Percentiles rank a stretch among this genome's conserved stretches.
Conservation (phyloP, 805 yeast species). For the Wickerhamomyces bisporus region DNA sequence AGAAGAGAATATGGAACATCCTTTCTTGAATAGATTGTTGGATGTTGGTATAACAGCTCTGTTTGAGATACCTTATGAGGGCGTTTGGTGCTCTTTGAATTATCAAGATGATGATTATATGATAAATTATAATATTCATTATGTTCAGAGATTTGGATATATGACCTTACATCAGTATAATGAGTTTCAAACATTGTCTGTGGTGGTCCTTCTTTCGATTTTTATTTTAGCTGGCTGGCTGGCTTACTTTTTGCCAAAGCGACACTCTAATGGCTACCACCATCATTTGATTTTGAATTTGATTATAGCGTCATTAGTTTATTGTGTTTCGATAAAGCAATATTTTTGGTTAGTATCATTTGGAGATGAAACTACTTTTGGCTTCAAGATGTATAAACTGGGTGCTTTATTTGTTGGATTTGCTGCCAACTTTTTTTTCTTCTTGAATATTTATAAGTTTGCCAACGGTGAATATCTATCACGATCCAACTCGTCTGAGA, state of each 20-base stretch:
- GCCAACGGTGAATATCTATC: no score
- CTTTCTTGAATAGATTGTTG: neutral
- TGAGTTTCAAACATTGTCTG: neutral
- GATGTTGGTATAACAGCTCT: neutral
- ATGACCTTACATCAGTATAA: slow-evolving; percentile 1
- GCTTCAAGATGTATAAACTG: no score
- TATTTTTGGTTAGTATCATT: neutral
- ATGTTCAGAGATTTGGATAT: slow-evolving; percentile 6
- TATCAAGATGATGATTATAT: slow-evolving; percentile 8
- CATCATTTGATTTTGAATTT: no score
- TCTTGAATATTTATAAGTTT: no score
- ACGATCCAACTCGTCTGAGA: no score
- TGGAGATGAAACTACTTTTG: no score
- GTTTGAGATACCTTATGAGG: slow-evolving; percentile 2
- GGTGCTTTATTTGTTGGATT: no score
- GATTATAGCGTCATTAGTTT: neutral
- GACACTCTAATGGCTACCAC: no score
- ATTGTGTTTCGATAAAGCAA: neutral
- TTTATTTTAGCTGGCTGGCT: no score
- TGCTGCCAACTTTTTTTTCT: no score
- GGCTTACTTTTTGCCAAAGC: no score
- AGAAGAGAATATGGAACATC: neutral
- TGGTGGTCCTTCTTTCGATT: neutral
- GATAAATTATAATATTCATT: neutral
- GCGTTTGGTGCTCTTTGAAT: slow-evolving; percentile 7